phyloP scores from a whole-genome alignment of 139 green algal species.

The Micractinium conductrix region DNA sequence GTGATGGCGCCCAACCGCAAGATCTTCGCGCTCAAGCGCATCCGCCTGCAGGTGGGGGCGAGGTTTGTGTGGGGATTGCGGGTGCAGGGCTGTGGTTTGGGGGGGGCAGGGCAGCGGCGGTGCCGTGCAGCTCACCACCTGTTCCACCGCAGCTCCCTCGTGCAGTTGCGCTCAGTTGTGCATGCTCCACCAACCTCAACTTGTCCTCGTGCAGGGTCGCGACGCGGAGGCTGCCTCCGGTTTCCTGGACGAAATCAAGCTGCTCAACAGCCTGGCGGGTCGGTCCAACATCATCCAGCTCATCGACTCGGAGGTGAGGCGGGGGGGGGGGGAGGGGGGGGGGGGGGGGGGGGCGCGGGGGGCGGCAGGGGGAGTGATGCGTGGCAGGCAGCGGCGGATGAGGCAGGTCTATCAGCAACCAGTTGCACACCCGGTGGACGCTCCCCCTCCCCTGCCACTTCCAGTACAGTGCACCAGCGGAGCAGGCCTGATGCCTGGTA shows the following conservation, averaged over 20 bases:
- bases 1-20: conserved; percentile 91
- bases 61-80: not conserved
- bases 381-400: too few relatives aligned
- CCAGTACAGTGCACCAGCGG: too few relatives aligned
- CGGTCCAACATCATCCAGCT: conserved; percentile 97
- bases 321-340: not conserved
- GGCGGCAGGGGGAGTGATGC: too few relatives aligned
- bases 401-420: too few relatives aligned
- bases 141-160: too few relatives aligned
- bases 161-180: too few relatives aligned
- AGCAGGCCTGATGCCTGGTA: too few relatives aligned
- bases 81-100: not conserved
- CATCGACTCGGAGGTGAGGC: conserved; percentile 78
- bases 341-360: too few relatives aligned
- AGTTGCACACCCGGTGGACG: too few relatives aligned
- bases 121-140: not conserved
- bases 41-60: conserved; percentile 68
- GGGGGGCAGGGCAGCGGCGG: not conserved
- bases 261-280: conserved; percentile 84
- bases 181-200: not conserved
- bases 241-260: conserved; percentile 95
- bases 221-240: conserved; percentile 81
- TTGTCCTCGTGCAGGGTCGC: conserved; percentile 37
- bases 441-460: too few relatives aligned
- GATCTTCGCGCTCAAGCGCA: conserved; percentile 97